Evolutionary conservation across 2,329 filamentous ascomycete species (phyloP), one percentile per base, ranked within the genome.

Genomic region (Cryphonectria japonica): DNA sequence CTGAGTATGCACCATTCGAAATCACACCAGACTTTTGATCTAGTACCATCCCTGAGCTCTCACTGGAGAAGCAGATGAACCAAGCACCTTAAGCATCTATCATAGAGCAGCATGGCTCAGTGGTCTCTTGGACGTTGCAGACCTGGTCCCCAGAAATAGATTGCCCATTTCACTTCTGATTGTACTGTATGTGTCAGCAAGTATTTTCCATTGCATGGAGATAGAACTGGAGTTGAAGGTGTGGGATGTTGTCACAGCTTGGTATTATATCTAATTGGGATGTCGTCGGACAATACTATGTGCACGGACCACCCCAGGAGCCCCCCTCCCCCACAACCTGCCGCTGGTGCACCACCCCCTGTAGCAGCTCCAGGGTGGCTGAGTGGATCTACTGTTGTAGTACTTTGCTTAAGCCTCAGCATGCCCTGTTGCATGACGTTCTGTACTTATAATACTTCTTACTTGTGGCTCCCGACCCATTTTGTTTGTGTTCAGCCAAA

Each of bases 231-330:
- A 54, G n/a, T 54, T 59, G 54, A 3, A 11, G 8, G 54, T 19
- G 6, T 19, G 29, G 26, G 54, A 59, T 32, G 54, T 19, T 29
- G 29, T 29, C 4, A 34, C 11, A 34, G 14, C 8, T 14, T 39
- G 11, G 37, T 39, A 39, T 39, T 39, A 39, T 39, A 39, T 32
- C 14, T 59, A 3, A 14, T 59, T 34, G 26, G 6, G 39, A 43
- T 64, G 61, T 64, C 61, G 61, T 64, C 16, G 61, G 34, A 68
- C 41, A 43, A 43, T 14, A 37, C 59, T 50, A 37, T 52, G 37
- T 50, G 54, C 65, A 60, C 65, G 50, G 65, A 41, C 50, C 65
- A 59, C 26, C n/a, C 46, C 29, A 13, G 32, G 5, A 50, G 26
- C 14, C 11, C 22, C 41, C n/a, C 11, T 39, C 26, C 46, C 46